These are phyloP conservation scores for Colletotrichum simmondsii DNA, from an alignment of 2,329 filamentous ascomycete species.

Conservation along the genomic window DNA sequence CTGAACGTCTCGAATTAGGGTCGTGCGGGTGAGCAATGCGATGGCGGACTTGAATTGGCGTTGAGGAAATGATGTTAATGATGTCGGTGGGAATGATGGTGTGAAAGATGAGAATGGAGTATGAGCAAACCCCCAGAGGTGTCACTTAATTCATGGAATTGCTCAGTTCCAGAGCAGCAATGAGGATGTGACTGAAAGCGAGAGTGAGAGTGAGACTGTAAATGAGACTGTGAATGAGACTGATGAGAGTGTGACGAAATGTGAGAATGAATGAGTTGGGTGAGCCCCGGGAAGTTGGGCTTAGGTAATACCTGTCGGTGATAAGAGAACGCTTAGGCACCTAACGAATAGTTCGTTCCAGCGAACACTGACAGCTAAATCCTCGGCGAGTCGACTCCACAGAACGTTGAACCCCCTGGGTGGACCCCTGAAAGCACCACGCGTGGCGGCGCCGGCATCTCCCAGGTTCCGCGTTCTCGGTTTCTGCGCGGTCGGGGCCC, in stretches of 20 bases:
- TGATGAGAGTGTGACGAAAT: neutral
- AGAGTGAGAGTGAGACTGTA: neutral
- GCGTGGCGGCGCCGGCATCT: neutral
- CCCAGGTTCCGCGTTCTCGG: neutral
- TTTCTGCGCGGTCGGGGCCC: neutral
- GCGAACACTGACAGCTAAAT: no score
- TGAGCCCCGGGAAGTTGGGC: neutral
- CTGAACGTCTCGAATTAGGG: conserved; percentile 29
- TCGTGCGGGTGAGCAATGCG: neutral
- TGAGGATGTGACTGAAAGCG: neutral
- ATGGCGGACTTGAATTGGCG: neutral
- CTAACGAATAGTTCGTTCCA: no score
- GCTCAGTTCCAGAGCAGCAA: no score
- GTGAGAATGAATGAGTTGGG: neutral
- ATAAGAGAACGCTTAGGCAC: no score
- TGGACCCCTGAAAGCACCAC: neutral
- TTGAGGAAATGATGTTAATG: no score
- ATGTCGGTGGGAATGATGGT: no score
- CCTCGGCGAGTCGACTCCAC: neutral
- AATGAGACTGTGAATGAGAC: no score
- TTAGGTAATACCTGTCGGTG: neutral
- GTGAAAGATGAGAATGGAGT: neutral
- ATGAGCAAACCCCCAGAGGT: no score
- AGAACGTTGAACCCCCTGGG: neutral
- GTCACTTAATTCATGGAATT: no score